Base-by-base conservation (phyloP, 495 filamentous ascomycete species). In the Clohesyomyces aquaticus region DNA sequence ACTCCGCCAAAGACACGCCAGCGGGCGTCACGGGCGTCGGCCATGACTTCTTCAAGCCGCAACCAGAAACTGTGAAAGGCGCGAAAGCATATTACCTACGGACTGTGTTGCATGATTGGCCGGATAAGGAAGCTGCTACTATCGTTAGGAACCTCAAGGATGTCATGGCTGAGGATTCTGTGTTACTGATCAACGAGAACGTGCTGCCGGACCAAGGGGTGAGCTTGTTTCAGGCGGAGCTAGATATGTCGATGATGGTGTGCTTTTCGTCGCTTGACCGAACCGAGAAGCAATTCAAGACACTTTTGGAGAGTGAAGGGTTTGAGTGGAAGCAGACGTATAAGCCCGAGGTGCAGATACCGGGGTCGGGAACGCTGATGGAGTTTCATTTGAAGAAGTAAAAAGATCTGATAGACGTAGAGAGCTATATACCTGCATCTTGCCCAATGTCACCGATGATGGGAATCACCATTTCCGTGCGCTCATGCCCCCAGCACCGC, bases 1-100 rank as follows among this genome's bases (percentile, higher is more conserved):
- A 8, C 2, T 9, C 12, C 4, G 25, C 27, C 22, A 57, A 46
- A 18, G 48, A 52, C 48, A 3, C 27, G 8, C 54, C 54, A 22
- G 50, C 16, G 12, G 51, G 41, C 1, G 57, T 63, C 25, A 27
- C 56, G 42, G 4, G n/a, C 38, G 2, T 57, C 18, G 61, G n/a
- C 14, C 41, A 56, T 19, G 43, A 58, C 19, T 63, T 63, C 43
- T 57, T 56, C 28, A 58, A 46, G 16, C 52, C 51, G 25, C 61
- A 63, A n/a, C 41, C 61, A 28, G 10, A 25, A 4, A 6, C 6
- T 54, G 54, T 70, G 1, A 65, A 67, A 72, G 74, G 74, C 16
- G 76, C 79, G 6, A 73, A 70, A 35, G 77, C 75, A 47, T 81
- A 81, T 64, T 80, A 75, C 26, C 56, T 80, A 11, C 73, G 77